Percentiles rank a stretch among this genome's conserved stretches.
Evolutionary conservation across 2,329 filamentous ascomycete genomes (phyloP).

Genomic region (Neopestalotiopsis sp.): DNA sequence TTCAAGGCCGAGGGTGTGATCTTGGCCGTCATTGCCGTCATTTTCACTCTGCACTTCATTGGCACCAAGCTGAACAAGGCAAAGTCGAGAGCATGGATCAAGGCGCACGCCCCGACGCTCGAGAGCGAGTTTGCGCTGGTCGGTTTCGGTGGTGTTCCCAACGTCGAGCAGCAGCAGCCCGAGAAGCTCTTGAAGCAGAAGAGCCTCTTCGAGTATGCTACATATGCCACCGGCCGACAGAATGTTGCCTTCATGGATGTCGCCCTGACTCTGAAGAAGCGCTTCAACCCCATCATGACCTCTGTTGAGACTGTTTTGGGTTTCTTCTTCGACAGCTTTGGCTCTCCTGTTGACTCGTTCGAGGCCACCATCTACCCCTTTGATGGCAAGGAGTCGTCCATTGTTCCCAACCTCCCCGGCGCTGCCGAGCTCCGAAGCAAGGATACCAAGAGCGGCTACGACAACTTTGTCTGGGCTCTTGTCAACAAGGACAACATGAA

Average conservation of each 20-base stretch:
- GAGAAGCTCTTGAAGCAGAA: constrained; percentile 80
- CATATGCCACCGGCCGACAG: constrained; percentile 89
- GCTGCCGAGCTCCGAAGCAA: constrained; percentile 60
- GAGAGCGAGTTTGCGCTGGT: constrained; percentile 85
- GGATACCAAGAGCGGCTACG: constrained; percentile 73
- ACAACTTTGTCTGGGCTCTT: constrained; percentile 92
- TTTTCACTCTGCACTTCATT: constrained; percentile 80
- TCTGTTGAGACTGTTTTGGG: constrained; percentile 69
- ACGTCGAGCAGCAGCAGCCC: constrained; percentile 49
- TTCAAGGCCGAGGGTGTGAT: constrained; percentile 89
- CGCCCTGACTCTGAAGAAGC: constrained; percentile 79
- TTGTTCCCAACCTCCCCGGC: constrained; percentile 70
- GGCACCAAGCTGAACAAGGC: constrained; percentile 80
- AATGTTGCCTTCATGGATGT: constrained; percentile 92
- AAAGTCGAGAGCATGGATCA: constrained; percentile 82
- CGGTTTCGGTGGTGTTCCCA: constrained; percentile 71
- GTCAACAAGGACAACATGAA: constrained; percentile 97
- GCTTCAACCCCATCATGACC: constrained; percentile 77
- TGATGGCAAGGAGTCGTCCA: constrained; percentile 85
- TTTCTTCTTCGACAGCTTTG: constrained; percentile 81
- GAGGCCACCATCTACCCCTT: constrained; percentile 86
- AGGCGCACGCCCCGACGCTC: constrained; percentile 73
- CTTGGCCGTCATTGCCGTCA: constrained; percentile 72
- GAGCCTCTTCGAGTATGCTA: constrained; percentile 82
- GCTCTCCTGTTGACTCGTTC: constrained; percentile 71